Conservation (phyloP, 768 basidiomycete species). For the Udeniomyces megalosporus region DNA sequence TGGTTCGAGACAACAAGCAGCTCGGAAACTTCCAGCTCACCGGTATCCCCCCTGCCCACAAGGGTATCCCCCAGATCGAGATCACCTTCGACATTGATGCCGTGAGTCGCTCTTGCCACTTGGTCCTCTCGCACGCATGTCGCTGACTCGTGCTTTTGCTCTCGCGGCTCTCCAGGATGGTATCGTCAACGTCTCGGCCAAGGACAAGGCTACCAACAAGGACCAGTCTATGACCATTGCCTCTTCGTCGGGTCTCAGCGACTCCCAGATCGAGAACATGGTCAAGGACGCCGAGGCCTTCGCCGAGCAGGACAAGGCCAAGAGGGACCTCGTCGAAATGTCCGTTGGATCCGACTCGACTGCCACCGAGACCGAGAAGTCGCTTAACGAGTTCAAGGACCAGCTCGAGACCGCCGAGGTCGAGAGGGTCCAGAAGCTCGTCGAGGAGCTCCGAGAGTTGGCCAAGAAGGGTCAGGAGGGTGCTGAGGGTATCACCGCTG, state of each 20-base stretch:
- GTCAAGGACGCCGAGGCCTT: constrained; percentile 83
- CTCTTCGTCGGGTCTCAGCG: constrained; percentile 86
- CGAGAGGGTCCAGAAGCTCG: constrained; percentile 78
- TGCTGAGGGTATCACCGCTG: constrained; percentile 64
- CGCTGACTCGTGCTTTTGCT: neutral
- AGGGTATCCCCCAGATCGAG: constrained; percentile 64
- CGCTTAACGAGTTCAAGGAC: constrained; percentile 94
- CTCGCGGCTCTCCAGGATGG: constrained; percentile 38
- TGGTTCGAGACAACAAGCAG: constrained; percentile 94
- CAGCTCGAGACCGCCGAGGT: constrained; percentile 83
- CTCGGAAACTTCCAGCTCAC: constrained; percentile 99
- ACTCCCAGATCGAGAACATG: constrained; percentile 97
- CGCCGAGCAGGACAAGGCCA: constrained; percentile 79
- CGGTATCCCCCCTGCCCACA: constrained; percentile 78
- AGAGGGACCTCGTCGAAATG: constrained; percentile 79
- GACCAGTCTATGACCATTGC: constrained; percentile 95
- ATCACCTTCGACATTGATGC: constrained; percentile 96
- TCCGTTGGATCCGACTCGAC: constrained; percentile 93
- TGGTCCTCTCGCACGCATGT: neutral
- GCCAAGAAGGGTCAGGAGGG: constrained; percentile 77
- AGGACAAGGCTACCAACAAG: constrained; percentile 47
- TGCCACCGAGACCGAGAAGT: constrained; percentile 88
- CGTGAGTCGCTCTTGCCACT: constrained; percentile 36
- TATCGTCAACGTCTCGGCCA: constrained; percentile 92
- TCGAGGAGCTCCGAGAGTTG: constrained; percentile 74